Percentiles rank a stretch among this genome's conserved stretches.
These are phyloP conservation scores for Trichophyton rubrum DNA, from an alignment of 2,329 filamentous ascomycete genomes.

Conservation along the genomic window DNA sequence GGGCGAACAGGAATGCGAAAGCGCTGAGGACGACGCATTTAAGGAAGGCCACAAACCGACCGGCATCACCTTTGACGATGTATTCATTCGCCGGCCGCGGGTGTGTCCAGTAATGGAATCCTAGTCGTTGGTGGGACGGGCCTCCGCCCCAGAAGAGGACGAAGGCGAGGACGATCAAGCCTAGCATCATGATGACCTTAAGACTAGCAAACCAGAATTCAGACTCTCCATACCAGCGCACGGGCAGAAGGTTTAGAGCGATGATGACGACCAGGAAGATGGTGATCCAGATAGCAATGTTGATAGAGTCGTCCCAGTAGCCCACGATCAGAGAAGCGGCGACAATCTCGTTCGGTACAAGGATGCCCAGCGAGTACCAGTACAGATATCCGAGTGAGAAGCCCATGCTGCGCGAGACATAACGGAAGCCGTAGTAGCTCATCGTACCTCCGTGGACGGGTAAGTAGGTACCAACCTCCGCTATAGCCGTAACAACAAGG, in stretches of 20 bases:
- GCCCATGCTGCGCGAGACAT: slow-evolving; percentile 31
- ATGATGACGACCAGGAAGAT: slow-evolving; percentile 49
- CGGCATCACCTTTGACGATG: slow-evolving; percentile 34
- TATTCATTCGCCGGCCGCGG: slow-evolving; percentile 40
- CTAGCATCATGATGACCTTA: slow-evolving; percentile 42
- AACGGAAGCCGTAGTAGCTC: slow-evolving; percentile 33
- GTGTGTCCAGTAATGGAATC: slow-evolving; percentile 41
- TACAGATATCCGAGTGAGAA: slow-evolving; percentile 36
- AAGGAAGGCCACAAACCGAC: slow-evolving; percentile 42
- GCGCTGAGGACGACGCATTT: slow-evolving; percentile 40
- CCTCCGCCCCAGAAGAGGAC: slow-evolving; percentile 47
- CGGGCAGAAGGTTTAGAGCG: slow-evolving; percentile 37
- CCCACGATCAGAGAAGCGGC: slow-evolving; percentile 54
- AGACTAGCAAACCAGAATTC: slow-evolving; percentile 44
- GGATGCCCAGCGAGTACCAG: slow-evolving; percentile 37
- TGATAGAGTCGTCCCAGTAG: slow-evolving; percentile 43
- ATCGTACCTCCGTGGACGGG: slow-evolving; percentile 34
- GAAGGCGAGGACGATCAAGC: slow-evolving; percentile 41
- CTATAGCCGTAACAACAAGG: slow-evolving; percentile 36
- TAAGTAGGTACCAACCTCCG: slow-evolving; percentile 32
- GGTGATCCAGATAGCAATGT: slow-evolving; percentile 40
- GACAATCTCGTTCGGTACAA: slow-evolving; percentile 48
- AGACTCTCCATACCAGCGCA: slow-evolving; percentile 41
- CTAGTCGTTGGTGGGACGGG: slow-evolving; percentile 38
- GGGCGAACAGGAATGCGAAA: slow-evolving; percentile 45